Conservation (phyloP, 768 basidiomycete species). For the Kwoniella pini region DNA sequence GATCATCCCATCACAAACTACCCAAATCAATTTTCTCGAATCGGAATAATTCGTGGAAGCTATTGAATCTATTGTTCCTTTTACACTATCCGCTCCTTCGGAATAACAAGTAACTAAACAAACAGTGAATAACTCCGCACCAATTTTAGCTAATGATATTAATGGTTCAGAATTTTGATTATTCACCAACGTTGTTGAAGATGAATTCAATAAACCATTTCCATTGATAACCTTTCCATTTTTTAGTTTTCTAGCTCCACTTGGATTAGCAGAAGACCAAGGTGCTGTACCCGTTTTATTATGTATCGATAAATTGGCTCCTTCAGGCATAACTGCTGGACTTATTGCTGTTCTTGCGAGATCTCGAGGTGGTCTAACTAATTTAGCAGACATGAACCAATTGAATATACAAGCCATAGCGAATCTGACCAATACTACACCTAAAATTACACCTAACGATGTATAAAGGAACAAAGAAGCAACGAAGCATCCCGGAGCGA, state of each 20-base stretch:
- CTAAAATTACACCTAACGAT: conserved; percentile 86
- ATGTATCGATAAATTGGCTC: conserved; percentile 90
- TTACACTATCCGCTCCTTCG: conserved; percentile 88
- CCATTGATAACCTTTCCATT: conserved; percentile 25
- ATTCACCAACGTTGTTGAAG: conserved; percentile 40
- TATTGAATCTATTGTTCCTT: conserved; percentile 90
- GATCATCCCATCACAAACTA: conserved; percentile 98
- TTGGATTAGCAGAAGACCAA: conserved; percentile 64
- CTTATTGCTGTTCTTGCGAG: conserved; percentile 82
- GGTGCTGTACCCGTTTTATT: conserved; percentile 90
- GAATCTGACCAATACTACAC: conserved; percentile 87
- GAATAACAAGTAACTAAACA: conserved; percentile 98
- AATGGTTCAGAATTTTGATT: conserved; percentile 57
- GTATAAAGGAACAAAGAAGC: conserved; percentile 84
- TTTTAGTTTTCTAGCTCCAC: conserved; percentile 13
- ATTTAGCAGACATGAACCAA: conserved; percentile 85
- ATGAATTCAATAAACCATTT: conserved; percentile 9
- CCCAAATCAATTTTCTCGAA: conserved; percentile 82
- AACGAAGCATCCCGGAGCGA: conserved; percentile 93
- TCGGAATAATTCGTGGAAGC: conserved; percentile 89
- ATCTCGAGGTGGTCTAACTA: conserved; percentile 76
- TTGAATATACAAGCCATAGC: conserved; percentile 94
- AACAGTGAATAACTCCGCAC: conserved; percentile 89
- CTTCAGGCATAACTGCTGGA: conserved; percentile 93
- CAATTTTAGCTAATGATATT: conserved; percentile 86